These are phyloP conservation scores for Neurospora tetraspora DNA, from an alignment of 495 filamentous ascomycete genomes.

Conservation along the genomic window DNA sequence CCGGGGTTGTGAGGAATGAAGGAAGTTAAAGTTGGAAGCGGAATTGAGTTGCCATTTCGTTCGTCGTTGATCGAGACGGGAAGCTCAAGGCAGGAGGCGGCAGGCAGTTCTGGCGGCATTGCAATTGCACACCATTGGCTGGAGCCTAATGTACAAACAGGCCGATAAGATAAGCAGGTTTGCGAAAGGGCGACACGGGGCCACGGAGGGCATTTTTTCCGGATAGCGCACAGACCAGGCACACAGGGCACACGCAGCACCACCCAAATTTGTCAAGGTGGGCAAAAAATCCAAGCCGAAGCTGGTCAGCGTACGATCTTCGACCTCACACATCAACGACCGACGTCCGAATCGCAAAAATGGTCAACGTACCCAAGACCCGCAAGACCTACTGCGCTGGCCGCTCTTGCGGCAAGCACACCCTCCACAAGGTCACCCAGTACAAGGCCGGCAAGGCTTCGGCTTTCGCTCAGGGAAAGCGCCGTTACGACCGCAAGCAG, in stretches of 20 bases:
- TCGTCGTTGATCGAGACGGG: background rate
- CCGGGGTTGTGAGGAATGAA: background rate
- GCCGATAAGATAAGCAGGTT: background rate
- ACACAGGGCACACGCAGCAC: slow-evolving; percentile 16
- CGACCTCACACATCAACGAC: slow-evolving; percentile 20
- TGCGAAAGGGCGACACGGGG: background rate
- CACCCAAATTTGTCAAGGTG: slow-evolving; percentile 25
- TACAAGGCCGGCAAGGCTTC: slow-evolving; percentile 85
- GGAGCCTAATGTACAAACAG: background rate
- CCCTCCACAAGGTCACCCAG: slow-evolving; percentile 89
- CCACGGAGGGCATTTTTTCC: background rate
- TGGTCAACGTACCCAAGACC: slow-evolving; percentile 36
- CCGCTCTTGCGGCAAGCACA: slow-evolving; percentile 91
- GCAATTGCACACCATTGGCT: background rate
- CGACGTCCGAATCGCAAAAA: slow-evolving; percentile 25
- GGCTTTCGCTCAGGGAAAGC: slow-evolving; percentile 95
- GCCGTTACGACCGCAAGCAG: slow-evolving; percentile 99
- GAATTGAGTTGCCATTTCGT: background rate
- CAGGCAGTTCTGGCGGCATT: background rate
- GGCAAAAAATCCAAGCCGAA: slow-evolving; percentile 16
- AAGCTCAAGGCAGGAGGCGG: background rate
- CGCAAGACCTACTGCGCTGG: slow-evolving; percentile 70
- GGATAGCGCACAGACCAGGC: background rate
- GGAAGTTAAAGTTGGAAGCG: background rate
- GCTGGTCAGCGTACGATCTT: slow-evolving; percentile 17